These are phyloP conservation scores for Bruguiera sexangula DNA, from an alignment of 345 rosid species.

Conservation along the genomic window DNA sequence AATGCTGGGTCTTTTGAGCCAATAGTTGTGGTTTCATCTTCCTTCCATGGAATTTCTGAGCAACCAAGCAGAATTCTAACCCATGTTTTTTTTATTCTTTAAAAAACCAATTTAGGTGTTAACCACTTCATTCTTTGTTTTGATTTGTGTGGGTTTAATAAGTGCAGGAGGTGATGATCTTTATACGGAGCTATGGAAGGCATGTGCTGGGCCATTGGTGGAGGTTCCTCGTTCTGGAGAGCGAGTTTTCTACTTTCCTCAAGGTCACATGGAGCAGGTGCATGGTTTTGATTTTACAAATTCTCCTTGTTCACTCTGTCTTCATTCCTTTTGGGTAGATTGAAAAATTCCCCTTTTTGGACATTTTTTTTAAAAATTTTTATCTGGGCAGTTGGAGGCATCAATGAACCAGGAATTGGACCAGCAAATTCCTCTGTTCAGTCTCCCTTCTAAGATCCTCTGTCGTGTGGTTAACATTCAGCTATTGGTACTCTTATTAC, in stretches of 20 bases:
- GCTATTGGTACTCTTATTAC: constrained; percentile 47
- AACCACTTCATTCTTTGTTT: background rate
- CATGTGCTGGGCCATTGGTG: constrained; percentile 81
- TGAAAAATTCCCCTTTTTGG: background rate
- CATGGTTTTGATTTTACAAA: background rate
- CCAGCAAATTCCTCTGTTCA: constrained; percentile 64
- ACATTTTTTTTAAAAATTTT: constrained; percentile 10
- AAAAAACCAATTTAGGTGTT: background rate
- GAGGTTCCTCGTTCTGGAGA: constrained; percentile 61
- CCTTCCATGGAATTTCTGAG: constrained; percentile 17
- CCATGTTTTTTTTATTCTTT: background rate
- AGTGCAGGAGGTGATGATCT: constrained; percentile 46
- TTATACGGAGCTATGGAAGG: constrained; percentile 74
- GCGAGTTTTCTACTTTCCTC: constrained; percentile 82
- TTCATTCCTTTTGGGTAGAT: constrained; percentile 9
- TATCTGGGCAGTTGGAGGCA: constrained; percentile 63
- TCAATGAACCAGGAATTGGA: constrained; percentile 74
- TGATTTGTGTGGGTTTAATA: constrained; percentile 16
- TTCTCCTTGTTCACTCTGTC: constrained; percentile 16
- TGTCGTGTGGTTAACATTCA: constrained; percentile 73
- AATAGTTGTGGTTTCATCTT: background rate
- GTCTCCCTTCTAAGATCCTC: constrained; percentile 73
- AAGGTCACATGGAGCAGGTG: constrained; percentile 97
- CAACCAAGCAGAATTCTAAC: constrained; percentile 14
- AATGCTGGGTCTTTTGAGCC: constrained; percentile 9